Evolutionary conservation across 352 stramenopile species (phyloP), one percentile per base, ranked within the genome.

Genomic region (Globisporangium takayamanum): DNA sequence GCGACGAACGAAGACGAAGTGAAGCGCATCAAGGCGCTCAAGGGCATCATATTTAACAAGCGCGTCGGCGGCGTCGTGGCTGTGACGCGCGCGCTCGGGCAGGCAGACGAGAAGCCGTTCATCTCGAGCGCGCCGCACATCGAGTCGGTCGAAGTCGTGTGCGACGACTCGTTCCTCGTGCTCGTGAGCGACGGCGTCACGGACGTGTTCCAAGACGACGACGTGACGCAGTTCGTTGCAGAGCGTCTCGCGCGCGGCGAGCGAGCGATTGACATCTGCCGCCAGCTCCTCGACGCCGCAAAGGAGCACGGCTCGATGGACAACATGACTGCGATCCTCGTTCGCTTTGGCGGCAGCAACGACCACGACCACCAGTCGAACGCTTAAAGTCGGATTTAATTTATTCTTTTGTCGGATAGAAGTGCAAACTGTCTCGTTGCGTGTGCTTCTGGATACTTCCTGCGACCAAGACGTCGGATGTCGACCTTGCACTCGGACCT

Each of bases 31-130:
- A 79, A 78, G 16, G 79, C 69, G 10, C 69, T 79, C 28, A 81
- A 89, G 53, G 83, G 83, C 39, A 93, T 93, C 57, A 89, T 93
- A 50, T 67, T 93, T 48, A 91, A 91, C 69, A 89, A 89, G 62
- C 83, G 83, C 52, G 83, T 93, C 36, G 80, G 66, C 26, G 83
- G 83, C 10, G 78, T 78, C 48, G 75, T 90, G 41, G 80, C 79
- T 2, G 83, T 93, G 41, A 90, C 83, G 30, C 73, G 83, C 10
- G 83, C 83, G 5, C 69, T 93, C 5, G 83, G 83, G n/a, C 83
- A 93, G 62, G 70, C 76, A 3, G 78, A 93, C 62, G 83, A 93
- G 59, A 91, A 93, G 65, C 73, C 84, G 51, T 88, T 89, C 55
- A 88, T 93, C 59, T 88, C 74, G 20, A 73, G 76, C 50, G 63